These are phyloP conservation scores for Monosporascus sp. DNA, from an alignment of 2,329 filamentous ascomycete species.

Conservation along the genomic window DNA sequence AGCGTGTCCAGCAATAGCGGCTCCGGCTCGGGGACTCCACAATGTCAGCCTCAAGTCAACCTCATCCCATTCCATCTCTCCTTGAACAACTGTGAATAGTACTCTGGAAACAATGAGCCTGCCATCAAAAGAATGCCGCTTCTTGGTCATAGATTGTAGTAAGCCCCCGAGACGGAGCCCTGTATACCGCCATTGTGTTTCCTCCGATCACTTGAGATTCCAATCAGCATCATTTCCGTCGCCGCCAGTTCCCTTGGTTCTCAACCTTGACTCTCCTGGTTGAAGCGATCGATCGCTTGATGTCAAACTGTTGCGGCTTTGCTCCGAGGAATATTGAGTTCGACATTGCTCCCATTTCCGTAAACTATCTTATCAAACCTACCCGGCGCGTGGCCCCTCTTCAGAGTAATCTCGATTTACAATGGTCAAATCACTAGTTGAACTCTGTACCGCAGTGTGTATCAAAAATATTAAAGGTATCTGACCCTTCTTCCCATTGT, in stretches of 20 bases:
- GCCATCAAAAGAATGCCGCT: not conserved
- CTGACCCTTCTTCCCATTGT: constrained; percentile 1
- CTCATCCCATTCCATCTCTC: too few species aligned
- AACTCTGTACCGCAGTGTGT: constrained; percentile 46
- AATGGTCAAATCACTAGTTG: constrained; percentile 43
- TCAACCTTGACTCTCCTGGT: too few species aligned
- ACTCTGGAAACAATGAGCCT: not conserved
- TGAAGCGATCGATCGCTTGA: too few species aligned
- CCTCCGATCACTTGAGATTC: too few species aligned
- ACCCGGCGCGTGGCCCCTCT: not conserved
- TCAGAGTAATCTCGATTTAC: constrained; percentile 1
- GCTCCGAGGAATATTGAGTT: too few species aligned
- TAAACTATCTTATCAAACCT: not conserved
- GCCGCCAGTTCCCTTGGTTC: too few species aligned
- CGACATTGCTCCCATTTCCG: not conserved
- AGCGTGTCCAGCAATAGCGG: too few species aligned
- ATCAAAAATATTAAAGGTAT: constrained; percentile 45
- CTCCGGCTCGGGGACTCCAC: too few species aligned
- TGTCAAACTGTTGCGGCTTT: too few species aligned
- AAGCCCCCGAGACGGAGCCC: not conserved
- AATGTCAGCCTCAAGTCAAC: too few species aligned
- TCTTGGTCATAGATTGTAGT: not conserved
- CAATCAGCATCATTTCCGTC: too few species aligned
- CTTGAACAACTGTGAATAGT: not conserved
- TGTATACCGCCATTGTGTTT: too few species aligned